Evolutionary conservation across 2,329 filamentous ascomycete species (phyloP).

Genomic region (Fusarium paranaense): DNA sequence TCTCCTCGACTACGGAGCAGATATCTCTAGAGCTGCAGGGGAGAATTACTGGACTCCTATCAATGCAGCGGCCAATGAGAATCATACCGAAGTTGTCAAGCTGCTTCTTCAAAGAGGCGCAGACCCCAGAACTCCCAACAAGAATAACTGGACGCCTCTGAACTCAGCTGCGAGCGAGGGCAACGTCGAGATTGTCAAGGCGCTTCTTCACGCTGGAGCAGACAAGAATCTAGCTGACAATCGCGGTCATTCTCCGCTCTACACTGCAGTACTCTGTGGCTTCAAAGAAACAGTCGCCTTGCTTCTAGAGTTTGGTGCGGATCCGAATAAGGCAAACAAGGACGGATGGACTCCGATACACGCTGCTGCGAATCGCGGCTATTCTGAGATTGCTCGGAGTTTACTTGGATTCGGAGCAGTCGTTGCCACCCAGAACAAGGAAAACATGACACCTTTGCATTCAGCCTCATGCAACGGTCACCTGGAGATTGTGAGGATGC

Average conservation of each 20-base stretch:
- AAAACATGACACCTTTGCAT: not conserved
- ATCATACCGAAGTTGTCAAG: not conserved
- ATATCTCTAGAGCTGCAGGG: not conserved
- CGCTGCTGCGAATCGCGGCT: not conserved
- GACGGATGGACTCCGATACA: not conserved
- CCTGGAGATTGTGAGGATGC: not conserved
- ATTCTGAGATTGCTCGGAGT: not conserved
- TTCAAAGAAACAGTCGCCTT: not conserved
- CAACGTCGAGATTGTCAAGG: not conserved
- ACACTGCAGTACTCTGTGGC: not conserved
- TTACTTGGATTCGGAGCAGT: not conserved
- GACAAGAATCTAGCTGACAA: not conserved
- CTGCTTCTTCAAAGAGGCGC: not conserved
- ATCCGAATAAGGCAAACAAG: constrained; percentile 2
- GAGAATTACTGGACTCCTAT: not conserved
- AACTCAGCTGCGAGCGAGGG: not conserved
- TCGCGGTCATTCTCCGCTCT: not conserved
- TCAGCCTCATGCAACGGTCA: not conserved
- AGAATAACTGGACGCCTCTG: not conserved
- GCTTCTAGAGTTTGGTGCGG: not conserved
- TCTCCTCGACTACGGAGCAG: not conserved
- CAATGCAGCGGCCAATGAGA: not conserved
- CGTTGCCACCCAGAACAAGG: not conserved
- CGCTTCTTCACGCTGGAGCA: not conserved
- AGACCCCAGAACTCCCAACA: not conserved